Evolutionary conservation across 2,329 filamentous ascomycete species (phyloP).

Genomic region (Fusarium redolens): DNA sequence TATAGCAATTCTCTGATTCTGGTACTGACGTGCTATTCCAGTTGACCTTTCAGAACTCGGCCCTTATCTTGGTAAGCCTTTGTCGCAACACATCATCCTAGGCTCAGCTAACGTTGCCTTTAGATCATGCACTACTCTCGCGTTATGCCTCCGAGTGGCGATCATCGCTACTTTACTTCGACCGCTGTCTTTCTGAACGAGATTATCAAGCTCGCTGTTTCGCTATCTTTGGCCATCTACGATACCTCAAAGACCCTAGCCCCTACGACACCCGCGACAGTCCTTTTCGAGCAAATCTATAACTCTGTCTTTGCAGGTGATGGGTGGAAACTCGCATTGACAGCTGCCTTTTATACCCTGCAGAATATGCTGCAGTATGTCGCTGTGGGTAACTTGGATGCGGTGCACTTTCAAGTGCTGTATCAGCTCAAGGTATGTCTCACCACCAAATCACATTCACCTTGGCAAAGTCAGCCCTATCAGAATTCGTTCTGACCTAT

Average conservation of each 20-base stretch:
- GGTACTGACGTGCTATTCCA: constrained; percentile 49
- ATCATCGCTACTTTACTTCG: constrained; percentile 91
- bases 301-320: constrained; percentile 87
- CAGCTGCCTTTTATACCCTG: constrained; percentile 87
- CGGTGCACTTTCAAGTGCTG: constrained; percentile 91
- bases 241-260: constrained; percentile 84
- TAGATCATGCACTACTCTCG: constrained; percentile 95
- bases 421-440: constrained; percentile 84
- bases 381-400: constrained; percentile 89
- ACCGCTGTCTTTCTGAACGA: constrained; percentile 96
- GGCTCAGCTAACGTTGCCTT: constrained; percentile 51
- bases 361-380: constrained; percentile 96
- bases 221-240: constrained; percentile 86
- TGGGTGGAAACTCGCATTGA: constrained; percentile 94
- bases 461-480: neutral
- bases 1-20: neutral
- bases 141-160: constrained; percentile 85
- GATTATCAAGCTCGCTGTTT: constrained; percentile 88
- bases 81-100: constrained; percentile 1
- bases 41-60: constrained; percentile 82
- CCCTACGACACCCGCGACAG: constrained; percentile 81
- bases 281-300: constrained; percentile 83
- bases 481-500: neutral
- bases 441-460: neutral
- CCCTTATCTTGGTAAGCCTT: constrained; percentile 73